Conservation (phyloP, 371 early-diverging fungal species). For the Massospora cicadina region DNA sequence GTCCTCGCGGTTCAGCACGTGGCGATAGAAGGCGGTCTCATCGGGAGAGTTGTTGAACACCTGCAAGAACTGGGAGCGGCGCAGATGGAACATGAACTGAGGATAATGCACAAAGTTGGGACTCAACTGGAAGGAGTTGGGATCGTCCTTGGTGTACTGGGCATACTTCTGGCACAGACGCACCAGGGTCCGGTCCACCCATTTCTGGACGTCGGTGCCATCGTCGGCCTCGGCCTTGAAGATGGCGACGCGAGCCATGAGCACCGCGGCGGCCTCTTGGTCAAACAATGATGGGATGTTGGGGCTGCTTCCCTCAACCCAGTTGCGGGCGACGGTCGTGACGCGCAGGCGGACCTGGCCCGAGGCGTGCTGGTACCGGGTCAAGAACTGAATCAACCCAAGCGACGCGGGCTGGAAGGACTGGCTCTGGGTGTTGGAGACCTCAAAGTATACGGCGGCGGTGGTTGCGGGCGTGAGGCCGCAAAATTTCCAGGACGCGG, state of each 20-base stretch:
- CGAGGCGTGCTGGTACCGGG: conserved; percentile 86
- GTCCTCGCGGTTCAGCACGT: conserved; percentile 86
- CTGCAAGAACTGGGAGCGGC: conserved; percentile 96
- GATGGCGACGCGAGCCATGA: conserved; percentile 96
- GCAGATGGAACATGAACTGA: conserved; percentile 99
- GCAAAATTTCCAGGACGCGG: conserved; percentile 89
- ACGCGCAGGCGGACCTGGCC: conserved; percentile 84
- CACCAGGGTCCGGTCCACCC: conserved; percentile 98
- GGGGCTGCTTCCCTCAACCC: conserved; percentile 74
- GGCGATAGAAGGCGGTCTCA: conserved; percentile 96
- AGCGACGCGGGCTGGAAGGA: conserved; percentile 70
- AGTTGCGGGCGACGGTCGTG: conserved; percentile 88
- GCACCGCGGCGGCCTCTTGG: conserved; percentile 97
- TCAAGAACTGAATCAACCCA: conserved; percentile 87
- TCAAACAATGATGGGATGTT: conserved; percentile 90
- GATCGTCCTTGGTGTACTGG: conserved; percentile 92
- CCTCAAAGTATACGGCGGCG: conserved; percentile 87
- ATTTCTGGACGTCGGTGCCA: conserved; percentile 94
- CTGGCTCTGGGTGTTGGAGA: conserved; percentile 66
- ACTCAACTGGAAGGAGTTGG: conserved; percentile 77
- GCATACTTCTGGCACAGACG: conserved; percentile 95
- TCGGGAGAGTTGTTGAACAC: conserved; percentile 98
- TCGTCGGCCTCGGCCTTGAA: conserved; percentile 97
- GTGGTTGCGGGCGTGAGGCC: conserved; percentile 74
- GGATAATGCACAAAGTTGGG: conserved; percentile 96